Conservation (phyloP, 2,329 filamentous ascomycete species). For the Xylaria sp. region DNA sequence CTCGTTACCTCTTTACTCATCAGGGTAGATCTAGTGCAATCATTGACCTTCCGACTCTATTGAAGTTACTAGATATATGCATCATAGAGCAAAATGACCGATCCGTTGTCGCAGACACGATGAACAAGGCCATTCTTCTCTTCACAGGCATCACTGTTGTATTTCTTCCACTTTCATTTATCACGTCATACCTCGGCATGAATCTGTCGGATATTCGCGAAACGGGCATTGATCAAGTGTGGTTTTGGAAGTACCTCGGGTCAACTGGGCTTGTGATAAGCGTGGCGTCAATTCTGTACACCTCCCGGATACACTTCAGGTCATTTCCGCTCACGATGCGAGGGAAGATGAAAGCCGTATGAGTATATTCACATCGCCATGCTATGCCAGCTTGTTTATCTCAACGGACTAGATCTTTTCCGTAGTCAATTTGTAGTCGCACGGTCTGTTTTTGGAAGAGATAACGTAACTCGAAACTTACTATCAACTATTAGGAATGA, state of each 20-base stretch:
- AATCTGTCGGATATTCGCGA: conserved; percentile 8
- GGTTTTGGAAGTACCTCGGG: conserved; percentile 15
- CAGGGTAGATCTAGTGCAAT: background rate
- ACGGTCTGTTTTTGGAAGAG: too few species aligned
- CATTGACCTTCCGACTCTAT: background rate
- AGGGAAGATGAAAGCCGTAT: background rate
- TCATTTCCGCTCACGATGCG: background rate
- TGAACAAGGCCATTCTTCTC: conserved; percentile 16
- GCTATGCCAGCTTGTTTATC: too few species aligned
- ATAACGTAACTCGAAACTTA: too few species aligned
- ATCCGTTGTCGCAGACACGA: conserved; percentile 6
- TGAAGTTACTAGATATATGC: conserved; percentile 10
- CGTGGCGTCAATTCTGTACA: conserved; percentile 1
- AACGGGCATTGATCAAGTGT: background rate
- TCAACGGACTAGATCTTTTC: too few species aligned
- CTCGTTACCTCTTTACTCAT: background rate
- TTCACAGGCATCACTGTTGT: conserved; percentile 16
- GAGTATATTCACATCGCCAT: background rate
- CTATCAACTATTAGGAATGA: too few species aligned
- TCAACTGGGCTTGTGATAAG: conserved; percentile 1
- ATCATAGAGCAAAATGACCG: conserved; percentile 20
- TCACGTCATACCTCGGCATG: conserved; percentile 9
- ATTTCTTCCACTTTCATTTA: conserved; percentile 13
- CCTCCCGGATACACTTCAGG: background rate
- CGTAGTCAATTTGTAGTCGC: too few species aligned